phyloP scores from a whole-genome alignment of 2,329 filamentous ascomycete species.

The Cladosporium sp. region DNA sequence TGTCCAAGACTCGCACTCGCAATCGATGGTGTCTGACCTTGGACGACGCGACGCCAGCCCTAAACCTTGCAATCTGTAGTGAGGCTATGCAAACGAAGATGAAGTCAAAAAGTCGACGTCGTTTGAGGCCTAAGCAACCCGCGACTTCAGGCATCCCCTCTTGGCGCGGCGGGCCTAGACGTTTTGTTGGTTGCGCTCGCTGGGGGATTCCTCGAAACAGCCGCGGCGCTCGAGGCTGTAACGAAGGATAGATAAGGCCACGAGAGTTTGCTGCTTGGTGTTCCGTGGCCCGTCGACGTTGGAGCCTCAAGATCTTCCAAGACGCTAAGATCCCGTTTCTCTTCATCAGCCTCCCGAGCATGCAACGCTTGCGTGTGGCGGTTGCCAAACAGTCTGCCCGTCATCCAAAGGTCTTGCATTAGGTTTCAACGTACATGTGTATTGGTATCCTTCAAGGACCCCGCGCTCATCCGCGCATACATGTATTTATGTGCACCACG shows the following conservation, averaged over 20 bases:
- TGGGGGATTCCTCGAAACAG: not conserved
- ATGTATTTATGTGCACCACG: not conserved
- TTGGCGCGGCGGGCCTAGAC: not conserved
- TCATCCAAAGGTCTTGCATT: not conserved
- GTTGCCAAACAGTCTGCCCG: not conserved
- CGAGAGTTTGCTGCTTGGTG: not conserved
- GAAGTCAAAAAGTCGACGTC: not conserved
- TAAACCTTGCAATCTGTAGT: slow-evolving; percentile 5
- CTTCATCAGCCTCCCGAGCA: not conserved
- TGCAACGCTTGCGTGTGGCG: not conserved
- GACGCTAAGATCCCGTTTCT: not conserved
- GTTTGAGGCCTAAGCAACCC: not conserved
- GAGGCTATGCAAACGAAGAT: slow-evolving; percentile 3
- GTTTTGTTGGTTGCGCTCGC: not conserved
- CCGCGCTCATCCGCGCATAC: not conserved
- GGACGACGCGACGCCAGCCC: not conserved
- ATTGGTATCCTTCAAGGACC: not conserved
- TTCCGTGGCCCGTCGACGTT: not conserved
- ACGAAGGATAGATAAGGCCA: not conserved
- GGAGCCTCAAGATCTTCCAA: not conserved
- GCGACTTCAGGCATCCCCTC: not conserved
- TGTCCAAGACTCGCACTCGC: not conserved
- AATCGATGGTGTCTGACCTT: not conserved
- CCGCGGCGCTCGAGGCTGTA: not conserved
- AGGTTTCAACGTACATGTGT: too few species aligned